Percentiles rank a stretch among this genome's conserved stretches.
Evolutionary conservation across 352 stramenopile species (phyloP).

Genomic region (Globisporangium barbulae): DNA sequence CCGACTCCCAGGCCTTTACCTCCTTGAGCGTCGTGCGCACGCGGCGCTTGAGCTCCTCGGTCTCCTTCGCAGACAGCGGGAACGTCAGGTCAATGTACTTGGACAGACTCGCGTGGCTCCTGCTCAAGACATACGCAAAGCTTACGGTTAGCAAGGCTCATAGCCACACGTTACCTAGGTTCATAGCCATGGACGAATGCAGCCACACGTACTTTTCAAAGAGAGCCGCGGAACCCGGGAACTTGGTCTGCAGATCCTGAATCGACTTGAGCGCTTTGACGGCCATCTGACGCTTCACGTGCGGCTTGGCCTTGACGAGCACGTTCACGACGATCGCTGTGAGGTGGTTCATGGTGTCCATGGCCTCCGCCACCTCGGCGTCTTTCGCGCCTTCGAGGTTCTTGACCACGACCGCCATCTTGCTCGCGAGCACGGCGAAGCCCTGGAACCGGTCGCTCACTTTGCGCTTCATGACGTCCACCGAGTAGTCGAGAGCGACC

Average conservation of each 20-base stretch:
- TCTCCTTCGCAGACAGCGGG: conserved; percentile 14
- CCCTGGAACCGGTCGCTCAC: conserved; percentile 15
- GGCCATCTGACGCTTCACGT: conserved; percentile 11
- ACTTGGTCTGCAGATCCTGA: conserved; percentile 18
- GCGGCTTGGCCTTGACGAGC: conserved; percentile 17
- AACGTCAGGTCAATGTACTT: conserved; percentile 20
- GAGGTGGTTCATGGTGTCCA: conserved; percentile 12
- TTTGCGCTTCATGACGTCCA: conserved; percentile 15
- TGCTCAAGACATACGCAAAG: conserved; percentile 1
- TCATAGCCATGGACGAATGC: too few species aligned
- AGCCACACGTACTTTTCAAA: conserved; percentile 16
- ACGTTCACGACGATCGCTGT: conserved; percentile 6
- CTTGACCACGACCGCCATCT: conserved; percentile 12
- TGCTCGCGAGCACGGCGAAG: conserved; percentile 8
- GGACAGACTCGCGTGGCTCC: conserved; percentile 12
- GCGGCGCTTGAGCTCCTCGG: conserved; percentile 16
- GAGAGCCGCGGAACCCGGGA: conserved; percentile 3
- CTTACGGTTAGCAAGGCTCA: too few species aligned
- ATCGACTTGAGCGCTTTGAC: conserved; percentile 15
- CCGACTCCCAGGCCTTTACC: conserved; percentile 12
- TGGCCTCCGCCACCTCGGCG: conserved; percentile 5
- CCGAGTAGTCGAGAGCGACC: conserved; percentile 9
- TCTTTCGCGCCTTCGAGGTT: conserved; percentile 9
- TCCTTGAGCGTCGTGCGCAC: conserved; percentile 12
- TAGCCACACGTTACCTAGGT: too few species aligned